phyloP scores from a whole-genome alignment of 2,329 filamentous ascomycete species.

The Raffaelea arxii region DNA sequence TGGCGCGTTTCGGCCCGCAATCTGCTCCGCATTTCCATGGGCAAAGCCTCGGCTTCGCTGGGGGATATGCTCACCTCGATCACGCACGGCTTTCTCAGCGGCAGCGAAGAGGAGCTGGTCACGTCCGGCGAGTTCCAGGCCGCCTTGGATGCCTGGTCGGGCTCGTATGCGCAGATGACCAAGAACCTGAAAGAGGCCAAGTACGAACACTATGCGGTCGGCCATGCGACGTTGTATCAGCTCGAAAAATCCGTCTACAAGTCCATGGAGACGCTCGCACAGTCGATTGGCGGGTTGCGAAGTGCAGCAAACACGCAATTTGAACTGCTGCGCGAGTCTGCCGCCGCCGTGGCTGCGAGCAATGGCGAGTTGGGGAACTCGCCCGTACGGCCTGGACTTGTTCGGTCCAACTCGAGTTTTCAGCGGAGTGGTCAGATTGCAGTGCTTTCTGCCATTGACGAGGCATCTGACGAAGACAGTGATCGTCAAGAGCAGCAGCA shows the following conservation, averaged over 20 bases:
- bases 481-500: conserved; percentile 12
- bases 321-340: conserved; percentile 60
- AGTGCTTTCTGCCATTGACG: conserved; percentile 51
- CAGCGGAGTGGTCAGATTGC: conserved; percentile 31
- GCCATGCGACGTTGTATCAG: conserved; percentile 67
- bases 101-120: conserved; percentile 64
- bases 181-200: conserved; percentile 78
- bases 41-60: conserved; percentile 62
- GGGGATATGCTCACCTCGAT: conserved; percentile 76
- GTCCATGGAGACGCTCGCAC: conserved; percentile 74
- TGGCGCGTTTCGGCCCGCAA: conserved; percentile 70
- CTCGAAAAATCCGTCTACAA: conserved; percentile 73
- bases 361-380: not conserved
- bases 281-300: conserved; percentile 81
- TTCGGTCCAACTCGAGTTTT: conserved; percentile 19
- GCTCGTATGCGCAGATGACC: conserved; percentile 59
- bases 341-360: conserved; percentile 12
- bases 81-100: conserved; percentile 73
- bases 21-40: conserved; percentile 64
- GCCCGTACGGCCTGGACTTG: conserved; percentile 11
- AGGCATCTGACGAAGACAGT: conserved; percentile 48
- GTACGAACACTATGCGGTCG: conserved; percentile 76
- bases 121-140: conserved; percentile 54
- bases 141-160: conserved; percentile 53
- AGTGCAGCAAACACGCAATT: conserved; percentile 89